Percentiles rank a stretch among this genome's conserved stretches.
phyloP scores from a whole-genome alignment of 2,329 filamentous ascomycete species.

The Chrysosporium queenslandicum region DNA sequence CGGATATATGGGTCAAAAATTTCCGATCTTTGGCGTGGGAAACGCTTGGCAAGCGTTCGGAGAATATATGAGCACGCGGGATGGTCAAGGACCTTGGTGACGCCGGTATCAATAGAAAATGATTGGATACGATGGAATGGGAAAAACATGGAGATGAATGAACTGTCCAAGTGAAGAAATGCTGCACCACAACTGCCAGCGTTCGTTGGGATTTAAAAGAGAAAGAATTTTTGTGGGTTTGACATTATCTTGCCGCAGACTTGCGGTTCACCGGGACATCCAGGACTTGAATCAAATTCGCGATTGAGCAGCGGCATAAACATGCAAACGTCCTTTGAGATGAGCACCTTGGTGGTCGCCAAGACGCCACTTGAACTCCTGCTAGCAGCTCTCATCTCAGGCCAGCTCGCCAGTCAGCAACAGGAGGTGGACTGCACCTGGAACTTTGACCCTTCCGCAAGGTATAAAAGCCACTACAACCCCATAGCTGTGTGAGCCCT shows the following conservation, averaged over 20 bases:
- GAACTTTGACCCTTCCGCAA: neutral
- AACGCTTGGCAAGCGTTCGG: neutral
- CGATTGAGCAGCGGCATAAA: neutral
- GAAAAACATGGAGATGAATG: neutral
- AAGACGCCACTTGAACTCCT: slow-evolving; percentile 1
- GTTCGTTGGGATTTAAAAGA: neutral
- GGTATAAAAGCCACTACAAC: neutral
- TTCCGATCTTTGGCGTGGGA: neutral
- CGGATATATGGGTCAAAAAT: neutral
- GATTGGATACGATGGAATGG: neutral
- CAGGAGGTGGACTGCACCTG: neutral
- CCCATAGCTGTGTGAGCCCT: neutral
- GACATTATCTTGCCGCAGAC: neutral
- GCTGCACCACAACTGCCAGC: no score
- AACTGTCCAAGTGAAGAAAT: no score
- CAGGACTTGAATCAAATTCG: no score
- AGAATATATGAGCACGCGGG: slow-evolving; percentile 1
- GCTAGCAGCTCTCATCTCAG: neutral
- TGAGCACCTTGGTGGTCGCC: slow-evolving; percentile 10
- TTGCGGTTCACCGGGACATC: neutral
- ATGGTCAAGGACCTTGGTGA: slow-evolving; percentile 8
- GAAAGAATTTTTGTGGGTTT: neutral
- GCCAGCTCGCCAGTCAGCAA: neutral
- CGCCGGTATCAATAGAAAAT: neutral
- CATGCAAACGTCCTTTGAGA: neutral